These are phyloP conservation scores for Kodamaea sp. DNA, from an alignment of 1,139 yeast species.

Conservation along the genomic window DNA sequence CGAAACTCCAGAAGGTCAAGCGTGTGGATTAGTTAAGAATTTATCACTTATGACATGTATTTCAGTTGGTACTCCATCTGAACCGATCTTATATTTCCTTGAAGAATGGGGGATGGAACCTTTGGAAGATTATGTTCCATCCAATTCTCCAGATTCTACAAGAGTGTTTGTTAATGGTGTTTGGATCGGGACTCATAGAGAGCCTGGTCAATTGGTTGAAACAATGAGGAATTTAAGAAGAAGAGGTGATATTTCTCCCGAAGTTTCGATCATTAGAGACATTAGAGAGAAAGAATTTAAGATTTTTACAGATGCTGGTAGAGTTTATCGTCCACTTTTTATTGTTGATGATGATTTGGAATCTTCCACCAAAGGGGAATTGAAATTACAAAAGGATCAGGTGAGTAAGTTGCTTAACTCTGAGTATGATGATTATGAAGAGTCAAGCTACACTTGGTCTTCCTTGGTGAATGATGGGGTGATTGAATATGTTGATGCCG, in stretches of 20 bases:
- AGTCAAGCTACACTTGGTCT: slow-evolving; percentile 73
- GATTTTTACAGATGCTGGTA: slow-evolving; percentile 97
- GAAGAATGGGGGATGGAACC: slow-evolving; percentile 99
- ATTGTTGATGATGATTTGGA: slow-evolving; percentile 84
- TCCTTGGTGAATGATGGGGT: slow-evolving; percentile 80
- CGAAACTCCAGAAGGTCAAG: slow-evolving; percentile 99
- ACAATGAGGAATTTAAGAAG: slow-evolving; percentile 91
- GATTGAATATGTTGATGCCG: slow-evolving; percentile 94
- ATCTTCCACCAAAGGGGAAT: slow-evolving; percentile 71
- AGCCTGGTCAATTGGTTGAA: slow-evolving; percentile 85
- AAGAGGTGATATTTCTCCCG: slow-evolving; percentile 93
- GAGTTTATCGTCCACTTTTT: slow-evolving; percentile 93
- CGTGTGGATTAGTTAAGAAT: slow-evolving; percentile 98
- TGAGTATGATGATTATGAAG: slow-evolving; percentile 60
- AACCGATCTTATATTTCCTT: slow-evolving; percentile 86
- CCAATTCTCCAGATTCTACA: slow-evolving; percentile 86
- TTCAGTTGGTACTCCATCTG: slow-evolving; percentile 97
- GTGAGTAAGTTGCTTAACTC: slow-evolving; percentile 65
- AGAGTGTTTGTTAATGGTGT: slow-evolving; percentile 97
- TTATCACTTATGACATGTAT: slow-evolving; percentile 95
- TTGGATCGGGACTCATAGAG: slow-evolving; percentile 98
- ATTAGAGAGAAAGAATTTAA: slow-evolving; percentile 94
- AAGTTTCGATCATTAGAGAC: slow-evolving; percentile 94
- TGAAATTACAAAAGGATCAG: slow-evolving; percentile 81
- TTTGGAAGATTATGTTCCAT: slow-evolving; percentile 91